Conservation (phyloP, 2,329 filamentous ascomycete species). For the Hymenoscyphus linearis region DNA sequence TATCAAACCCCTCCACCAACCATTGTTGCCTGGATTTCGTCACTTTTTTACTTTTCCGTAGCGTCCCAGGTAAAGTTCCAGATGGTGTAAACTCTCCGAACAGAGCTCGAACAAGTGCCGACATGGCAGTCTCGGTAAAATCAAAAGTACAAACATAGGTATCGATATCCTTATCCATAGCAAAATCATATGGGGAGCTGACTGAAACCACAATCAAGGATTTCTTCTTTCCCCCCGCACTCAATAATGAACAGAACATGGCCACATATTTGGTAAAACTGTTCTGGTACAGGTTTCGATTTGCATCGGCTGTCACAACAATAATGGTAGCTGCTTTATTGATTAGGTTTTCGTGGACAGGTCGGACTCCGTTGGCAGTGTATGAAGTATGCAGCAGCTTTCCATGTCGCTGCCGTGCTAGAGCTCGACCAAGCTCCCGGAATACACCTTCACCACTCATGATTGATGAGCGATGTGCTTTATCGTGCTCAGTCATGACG, state of each 20-base stretch:
- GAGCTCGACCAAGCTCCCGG: conserved; percentile 75
- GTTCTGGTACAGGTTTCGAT: conserved; percentile 87
- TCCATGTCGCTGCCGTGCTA: conserved; percentile 81
- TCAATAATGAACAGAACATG: conserved; percentile 86
- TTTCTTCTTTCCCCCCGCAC: conserved; percentile 74
- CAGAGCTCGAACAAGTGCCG: conserved; percentile 74
- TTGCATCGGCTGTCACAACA: conserved; percentile 88
- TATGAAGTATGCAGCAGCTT: conserved; percentile 92
- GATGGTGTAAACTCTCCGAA: conserved; percentile 66
- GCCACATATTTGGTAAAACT: conserved; percentile 95
- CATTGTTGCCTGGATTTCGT: conserved; percentile 89
- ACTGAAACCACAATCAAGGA: conserved; percentile 87
- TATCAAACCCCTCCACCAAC: conserved; percentile 86
- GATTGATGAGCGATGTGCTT: conserved; percentile 52
- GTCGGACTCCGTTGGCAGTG: conserved; percentile 84
- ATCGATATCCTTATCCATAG: conserved; percentile 82
- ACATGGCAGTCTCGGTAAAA: conserved; percentile 88
- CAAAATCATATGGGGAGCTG: conserved; percentile 95
- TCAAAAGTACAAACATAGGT: conserved; percentile 96
- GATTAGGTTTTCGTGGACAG: conserved; percentile 90
- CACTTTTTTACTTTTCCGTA: conserved; percentile 81
- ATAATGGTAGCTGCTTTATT: conserved; percentile 83
- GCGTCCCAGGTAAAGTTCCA: conserved; percentile 63
- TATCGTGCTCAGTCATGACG: conserved; percentile 44
- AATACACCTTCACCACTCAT: conserved; percentile 95